Base-by-base conservation (phyloP, 805 yeast species). In the Lipomyces yamanashiensis region DNA sequence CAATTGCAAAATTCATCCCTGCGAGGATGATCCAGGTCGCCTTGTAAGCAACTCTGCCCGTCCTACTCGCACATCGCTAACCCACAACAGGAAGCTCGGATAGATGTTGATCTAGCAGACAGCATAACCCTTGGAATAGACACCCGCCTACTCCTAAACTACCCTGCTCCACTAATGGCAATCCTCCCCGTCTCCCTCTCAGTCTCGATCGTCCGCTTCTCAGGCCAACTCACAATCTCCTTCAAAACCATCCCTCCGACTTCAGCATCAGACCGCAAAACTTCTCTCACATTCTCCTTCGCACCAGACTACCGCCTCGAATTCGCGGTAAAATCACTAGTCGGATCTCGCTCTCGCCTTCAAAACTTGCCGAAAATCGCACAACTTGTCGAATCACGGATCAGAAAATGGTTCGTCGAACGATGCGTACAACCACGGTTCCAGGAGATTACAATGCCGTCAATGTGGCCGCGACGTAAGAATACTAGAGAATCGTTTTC, bases 301-400 rank as follows among this genome's bases (percentile, higher is more conserved):
- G 84, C 92, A 0, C 97, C 97, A 0, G 97, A 92, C 73, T 95
- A 90, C 75, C 79, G 93, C 61, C 79, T 95, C 68, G 98, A 93
- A 71, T 92, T 95, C 76, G 87, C 88, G 49, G 86, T 91, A n/a
- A 87, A 87, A 71, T 90, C 97, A 0, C 78, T 93, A 45, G 90
- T 95, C 57, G 99, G 99, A 0, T 89, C 98, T 0, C 82, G 96
- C 54, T 90, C 98, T 0, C 89, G 93, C 73, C 79, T 95, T 34
- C 96, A 92, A 75, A 91, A 95, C 71, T 89, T 95, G 15, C 99
- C 99, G 7, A 92, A 95, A 72, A 85, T 95, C 44, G 85, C 96
- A 9, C 87, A 90, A 62, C 78, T 95, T 48, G 86, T 95, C 47
- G 98, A 95, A 73, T 85, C 85, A 62, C 87, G 87, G 64, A 81